Conservation (phyloP, 345 rosid species). For the Citrus maxima region DNA sequence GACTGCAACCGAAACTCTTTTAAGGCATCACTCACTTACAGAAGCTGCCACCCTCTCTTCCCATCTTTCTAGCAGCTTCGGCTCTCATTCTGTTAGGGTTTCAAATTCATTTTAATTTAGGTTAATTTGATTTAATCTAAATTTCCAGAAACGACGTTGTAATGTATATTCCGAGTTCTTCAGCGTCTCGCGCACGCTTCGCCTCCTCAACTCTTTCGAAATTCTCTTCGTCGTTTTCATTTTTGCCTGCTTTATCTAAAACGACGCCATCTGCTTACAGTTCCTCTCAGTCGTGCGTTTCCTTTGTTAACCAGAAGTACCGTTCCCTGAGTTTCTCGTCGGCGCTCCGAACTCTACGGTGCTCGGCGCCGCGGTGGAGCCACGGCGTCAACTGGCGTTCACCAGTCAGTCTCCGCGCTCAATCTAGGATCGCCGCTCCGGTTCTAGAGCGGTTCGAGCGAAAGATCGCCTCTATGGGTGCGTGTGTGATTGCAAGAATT, state of each 20-base stretch:
- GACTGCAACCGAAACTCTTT: not conserved
- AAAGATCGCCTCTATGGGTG: conserved; percentile 50
- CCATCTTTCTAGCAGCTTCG: not conserved
- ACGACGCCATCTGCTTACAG: conserved; percentile 9
- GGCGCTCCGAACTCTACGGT: conserved; percentile 31
- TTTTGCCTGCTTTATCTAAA: conserved; percentile 13
- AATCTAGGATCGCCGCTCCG: conserved; percentile 36
- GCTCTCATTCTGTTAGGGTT: not conserved
- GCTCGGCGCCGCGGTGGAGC: conserved; percentile 41
- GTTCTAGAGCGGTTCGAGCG: conserved; percentile 45
- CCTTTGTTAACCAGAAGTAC: conserved; percentile 22
- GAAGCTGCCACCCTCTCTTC: not conserved
- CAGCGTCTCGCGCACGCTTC: conserved; percentile 36
- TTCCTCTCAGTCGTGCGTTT: conserved; percentile 20
- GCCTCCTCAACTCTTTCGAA: conserved; percentile 30
- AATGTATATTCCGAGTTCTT: conserved; percentile 2
- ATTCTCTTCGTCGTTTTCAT: conserved; percentile 31
- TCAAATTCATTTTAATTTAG: not conserved
- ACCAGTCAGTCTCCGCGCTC: conserved; percentile 43
- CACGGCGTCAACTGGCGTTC: conserved; percentile 36
- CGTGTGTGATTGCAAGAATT: not conserved
- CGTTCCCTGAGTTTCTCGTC: conserved; percentile 39
- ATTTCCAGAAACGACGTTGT: no score
- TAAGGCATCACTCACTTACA: not conserved
- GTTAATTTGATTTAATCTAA: not conserved